Base-by-base conservation (phyloP, 345 rosid genomes). In the Citrus trifoliata region DNA sequence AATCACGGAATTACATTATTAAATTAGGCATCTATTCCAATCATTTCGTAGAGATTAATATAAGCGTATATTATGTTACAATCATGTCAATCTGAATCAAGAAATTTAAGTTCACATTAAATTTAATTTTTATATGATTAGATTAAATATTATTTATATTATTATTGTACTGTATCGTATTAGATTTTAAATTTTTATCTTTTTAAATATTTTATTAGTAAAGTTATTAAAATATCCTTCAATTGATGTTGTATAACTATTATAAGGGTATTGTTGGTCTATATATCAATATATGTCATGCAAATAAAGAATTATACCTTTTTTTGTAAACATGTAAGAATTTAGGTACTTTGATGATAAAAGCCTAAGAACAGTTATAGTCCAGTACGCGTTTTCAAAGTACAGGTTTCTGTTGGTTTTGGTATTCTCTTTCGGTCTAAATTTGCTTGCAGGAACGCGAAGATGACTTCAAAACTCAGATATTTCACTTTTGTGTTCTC, bases 311-410 rank as follows among this genome's bases (percentile, higher is more conserved):
- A 53, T 19, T 53, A 18, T 53, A 6, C 6, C 6, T 18, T 53
- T 22, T 0, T 0, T 53, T 18, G 22, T 1, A 18, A 18, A 18
- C 18, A 18, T 53, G 22, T 53, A 53, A 16, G 22, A 53, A 53
- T 0, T 53, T 4, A 53, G 58, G 58, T 4, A 53, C 2, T 0
- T 18, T 0, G 0, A 53, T 18, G 22, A 53, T 53, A 53, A 46
- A 46, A 13, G 18, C 18, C 51, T 13, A 21, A 32, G 35, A 9
- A 3, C 38, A 61, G 21, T 25, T 37, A 1, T 30, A 25, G 53
- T 66, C 25, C 7, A 66, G 35, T 22, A 76, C 79, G 79, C 79
- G 79, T 66, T 66, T 76, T 66, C 64, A 66, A 24, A 28, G 51
- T 21, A 8, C 59, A 3, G 22, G 35, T 19, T 42, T 74, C 24